Evolutionary conservation across 148 eudicot species (phyloP).

Genomic region (Pouteria glomerata): DNA sequence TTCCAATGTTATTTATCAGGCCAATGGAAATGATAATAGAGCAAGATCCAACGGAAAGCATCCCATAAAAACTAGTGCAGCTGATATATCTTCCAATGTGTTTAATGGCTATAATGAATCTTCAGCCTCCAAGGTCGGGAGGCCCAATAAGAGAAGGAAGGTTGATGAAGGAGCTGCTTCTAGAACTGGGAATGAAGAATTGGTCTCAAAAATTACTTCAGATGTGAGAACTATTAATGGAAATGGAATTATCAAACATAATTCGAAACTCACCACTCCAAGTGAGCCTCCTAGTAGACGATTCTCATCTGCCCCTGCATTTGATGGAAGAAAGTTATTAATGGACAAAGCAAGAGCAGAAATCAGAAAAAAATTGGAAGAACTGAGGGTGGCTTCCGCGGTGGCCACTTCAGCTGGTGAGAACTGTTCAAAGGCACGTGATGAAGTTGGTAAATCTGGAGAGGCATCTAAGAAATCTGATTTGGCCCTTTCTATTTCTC

Average conservation of each 20-base stretch:
- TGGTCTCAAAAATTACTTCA: slow-evolving; percentile 25
- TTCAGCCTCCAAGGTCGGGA: slow-evolving; percentile 37
- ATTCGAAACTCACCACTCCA: slow-evolving; percentile 26
- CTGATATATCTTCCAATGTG: no score
- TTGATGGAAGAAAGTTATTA: slow-evolving; percentile 63
- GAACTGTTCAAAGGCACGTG: slow-evolving; percentile 23
- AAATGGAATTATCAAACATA: slow-evolving; percentile 32
- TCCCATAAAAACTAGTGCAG: slow-evolving; percentile 21
- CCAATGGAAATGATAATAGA: slow-evolving; percentile 36
- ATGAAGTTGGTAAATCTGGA: slow-evolving; percentile 27
- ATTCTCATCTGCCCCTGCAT: slow-evolving; percentile 39
- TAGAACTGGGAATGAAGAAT: slow-evolving; percentile 28
- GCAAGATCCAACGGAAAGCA: slow-evolving; percentile 30
- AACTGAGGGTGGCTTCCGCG: slow-evolving; percentile 38
- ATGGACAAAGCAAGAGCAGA: slow-evolving; percentile 69
- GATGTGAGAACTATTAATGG: slow-evolving; percentile 35
- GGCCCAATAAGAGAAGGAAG: slow-evolving; percentile 75
- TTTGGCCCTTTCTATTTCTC: slow-evolving; percentile 18
- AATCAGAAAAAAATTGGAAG: slow-evolving; percentile 55
- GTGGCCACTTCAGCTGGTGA: slow-evolving; percentile 25
- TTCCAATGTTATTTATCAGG: slow-evolving; percentile 27
- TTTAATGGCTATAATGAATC: slow-evolving; percentile 34
- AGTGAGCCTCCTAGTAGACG: slow-evolving; percentile 31
- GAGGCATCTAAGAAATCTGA: slow-evolving; percentile 27
- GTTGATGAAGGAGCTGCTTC: slow-evolving; percentile 34